A percentile compares a stretch with the other conserved stretches of the same genome.
These are phyloP conservation scores for Daldinia grandis DNA, from an alignment of 495 filamentous ascomycete species.

Conservation along the genomic window DNA sequence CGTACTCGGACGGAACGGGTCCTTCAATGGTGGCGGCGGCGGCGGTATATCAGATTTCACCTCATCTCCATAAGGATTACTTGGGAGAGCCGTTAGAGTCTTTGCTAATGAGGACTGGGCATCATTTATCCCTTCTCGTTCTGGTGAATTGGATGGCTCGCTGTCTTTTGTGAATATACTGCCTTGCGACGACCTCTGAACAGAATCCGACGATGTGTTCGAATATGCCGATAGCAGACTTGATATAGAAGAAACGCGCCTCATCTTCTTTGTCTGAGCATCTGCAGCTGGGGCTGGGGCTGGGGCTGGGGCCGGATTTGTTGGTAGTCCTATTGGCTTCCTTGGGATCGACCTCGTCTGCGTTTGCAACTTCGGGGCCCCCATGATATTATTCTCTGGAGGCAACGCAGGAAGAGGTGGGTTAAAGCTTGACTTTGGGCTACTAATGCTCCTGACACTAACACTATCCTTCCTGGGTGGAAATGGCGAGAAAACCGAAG, in stretches of 20 bases:
- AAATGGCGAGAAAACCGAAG: conserved; percentile 34
- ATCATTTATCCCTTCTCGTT: conserved; percentile 35
- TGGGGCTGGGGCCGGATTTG: conserved; percentile 31
- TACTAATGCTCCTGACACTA: conserved; percentile 24
- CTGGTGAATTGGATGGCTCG: conserved; percentile 47
- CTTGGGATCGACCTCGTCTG: conserved; percentile 36
- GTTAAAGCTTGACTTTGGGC: conserved; percentile 25
- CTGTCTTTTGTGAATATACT: conserved; percentile 48
- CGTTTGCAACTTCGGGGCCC: conserved; percentile 20
- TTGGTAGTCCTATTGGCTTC: conserved; percentile 41
- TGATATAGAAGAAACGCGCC: conserved; percentile 52
- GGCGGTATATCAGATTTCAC: conserved; percentile 35
- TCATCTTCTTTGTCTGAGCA: conserved; percentile 37
- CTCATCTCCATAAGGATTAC: conserved; percentile 37
- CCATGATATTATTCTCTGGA: conserved; percentile 23
- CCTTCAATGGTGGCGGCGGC: conserved; percentile 53
- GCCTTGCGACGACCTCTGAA: conserved; percentile 46
- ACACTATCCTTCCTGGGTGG: conserved; percentile 43
- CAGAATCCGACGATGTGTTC: conserved; percentile 50
- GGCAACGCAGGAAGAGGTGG: conserved; percentile 39
- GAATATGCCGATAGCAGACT: conserved; percentile 59
- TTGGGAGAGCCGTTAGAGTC: conserved; percentile 27
- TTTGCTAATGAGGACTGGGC: conserved; percentile 24
- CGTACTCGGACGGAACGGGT: conserved; percentile 36
- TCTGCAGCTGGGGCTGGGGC: conserved; percentile 20